Evolutionary conservation across 345 rosid species (phyloP).

Genomic region (Pugionium cornutum): DNA sequence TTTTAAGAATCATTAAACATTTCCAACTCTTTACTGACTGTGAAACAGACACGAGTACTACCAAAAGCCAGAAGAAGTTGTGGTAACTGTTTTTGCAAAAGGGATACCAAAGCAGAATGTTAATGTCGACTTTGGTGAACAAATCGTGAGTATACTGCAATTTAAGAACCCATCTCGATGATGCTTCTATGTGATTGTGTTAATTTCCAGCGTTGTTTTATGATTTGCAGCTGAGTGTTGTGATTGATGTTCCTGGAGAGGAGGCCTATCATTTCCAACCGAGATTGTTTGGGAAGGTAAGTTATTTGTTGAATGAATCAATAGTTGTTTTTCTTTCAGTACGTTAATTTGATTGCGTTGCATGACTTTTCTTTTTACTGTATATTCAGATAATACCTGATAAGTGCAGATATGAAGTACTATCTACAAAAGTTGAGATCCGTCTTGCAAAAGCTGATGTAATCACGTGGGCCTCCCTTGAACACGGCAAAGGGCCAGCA

Average conservation of each 20-base stretch:
- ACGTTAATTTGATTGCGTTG: background rate
- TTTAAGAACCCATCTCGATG: conserved; percentile 6
- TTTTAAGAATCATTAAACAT: background rate
- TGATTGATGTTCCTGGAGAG: conserved; percentile 66
- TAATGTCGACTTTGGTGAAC: conserved; percentile 77
- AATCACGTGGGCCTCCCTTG: conserved; percentile 81
- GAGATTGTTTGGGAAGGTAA: conserved; percentile 91
- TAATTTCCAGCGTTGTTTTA: background rate
- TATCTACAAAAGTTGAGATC: conserved; percentile 85
- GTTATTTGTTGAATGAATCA: background rate
- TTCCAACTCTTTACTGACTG: conserved; percentile 12
- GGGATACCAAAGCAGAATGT: conserved; percentile 63
- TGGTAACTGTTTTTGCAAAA: conserved; percentile 82
- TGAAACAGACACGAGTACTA: conserved; percentile 70
- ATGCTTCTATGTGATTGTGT: background rate
- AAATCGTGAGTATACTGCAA: conserved; percentile 68
- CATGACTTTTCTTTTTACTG: background rate
- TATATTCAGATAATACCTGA: conserved; percentile 66
- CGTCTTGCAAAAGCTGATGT: conserved; percentile 77
- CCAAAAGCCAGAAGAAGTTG: conserved; percentile 91
- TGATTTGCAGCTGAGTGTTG: conserved; percentile 72
- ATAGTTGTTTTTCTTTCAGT: background rate
- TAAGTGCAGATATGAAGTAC: conserved; percentile 63
- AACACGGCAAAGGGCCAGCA: conserved; percentile 50
- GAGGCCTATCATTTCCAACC: conserved; percentile 76